Evolutionary conservation across 345 rosid genomes (phyloP).

Genomic region (Stellera chamaejasme): DNA sequence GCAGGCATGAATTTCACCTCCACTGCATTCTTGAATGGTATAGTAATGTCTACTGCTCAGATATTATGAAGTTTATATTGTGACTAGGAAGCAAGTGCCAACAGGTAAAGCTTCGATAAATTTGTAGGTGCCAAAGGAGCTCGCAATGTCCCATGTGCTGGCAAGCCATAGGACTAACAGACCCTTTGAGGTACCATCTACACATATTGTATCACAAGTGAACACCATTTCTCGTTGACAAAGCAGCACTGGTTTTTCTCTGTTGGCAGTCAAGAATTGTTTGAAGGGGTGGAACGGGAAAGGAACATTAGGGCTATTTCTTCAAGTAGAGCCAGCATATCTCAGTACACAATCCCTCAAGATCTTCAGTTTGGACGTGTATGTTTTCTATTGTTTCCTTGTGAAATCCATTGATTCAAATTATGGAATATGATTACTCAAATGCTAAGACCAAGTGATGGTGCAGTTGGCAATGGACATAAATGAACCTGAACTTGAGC

Average conservation of each 20-base stretch:
- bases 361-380: slow-evolving; percentile 69
- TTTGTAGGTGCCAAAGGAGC: slow-evolving; percentile 67
- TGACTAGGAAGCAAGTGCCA: not conserved
- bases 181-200: slow-evolving; percentile 38
- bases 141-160: slow-evolving; percentile 81
- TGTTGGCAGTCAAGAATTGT: slow-evolving; percentile 52
- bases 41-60: no score
- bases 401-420: not conserved
- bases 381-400: slow-evolving; percentile 14
- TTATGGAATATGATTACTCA: not conserved
- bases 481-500: slow-evolving; percentile 64
- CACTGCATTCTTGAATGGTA: slow-evolving; percentile 82
- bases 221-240: not conserved
- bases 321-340: slow-evolving; percentile 45
- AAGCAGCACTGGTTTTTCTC: slow-evolving; percentile 1
- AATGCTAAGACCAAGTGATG: not conserved
- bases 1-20: slow-evolving; percentile 79
- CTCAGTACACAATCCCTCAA: slow-evolving; percentile 59
- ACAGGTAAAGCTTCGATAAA: not conserved
- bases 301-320: slow-evolving; percentile 39
- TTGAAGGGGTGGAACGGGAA: slow-evolving; percentile 62
- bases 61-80: not conserved
- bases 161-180: slow-evolving; percentile 60
- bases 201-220: not conserved
- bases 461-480: slow-evolving; percentile 59